A percentile compares a stretch with the other conserved stretches of the same genome.
Evolutionary conservation across 148 eudicot species (phyloP).

Genomic region (Agrostemma githago): DNA sequence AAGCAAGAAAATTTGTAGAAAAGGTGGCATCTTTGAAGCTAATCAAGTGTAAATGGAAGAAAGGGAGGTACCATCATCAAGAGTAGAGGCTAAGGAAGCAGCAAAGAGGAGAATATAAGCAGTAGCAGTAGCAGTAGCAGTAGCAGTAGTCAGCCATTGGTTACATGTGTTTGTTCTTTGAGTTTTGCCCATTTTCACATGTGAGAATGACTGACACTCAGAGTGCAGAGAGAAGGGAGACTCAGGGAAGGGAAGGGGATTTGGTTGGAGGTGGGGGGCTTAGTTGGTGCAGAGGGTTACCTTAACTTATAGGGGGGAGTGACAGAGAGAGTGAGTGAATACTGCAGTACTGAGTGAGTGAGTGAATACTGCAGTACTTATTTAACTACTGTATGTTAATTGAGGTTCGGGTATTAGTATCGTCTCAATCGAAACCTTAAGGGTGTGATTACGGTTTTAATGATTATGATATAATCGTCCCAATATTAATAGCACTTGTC

Average conservation of each 20-base stretch:
- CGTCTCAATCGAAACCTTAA: no score
- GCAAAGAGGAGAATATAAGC: conserved; percentile 6
- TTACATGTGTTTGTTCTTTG: background rate
- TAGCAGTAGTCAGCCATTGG: background rate
- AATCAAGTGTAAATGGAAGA: background rate
- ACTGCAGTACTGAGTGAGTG: background rate
- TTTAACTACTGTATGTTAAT: no score
- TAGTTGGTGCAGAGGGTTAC: background rate
- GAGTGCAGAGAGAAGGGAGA: background rate
- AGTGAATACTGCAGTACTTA: background rate
- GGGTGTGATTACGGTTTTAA: no score
- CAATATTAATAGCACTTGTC: no score
- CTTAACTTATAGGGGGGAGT: background rate
- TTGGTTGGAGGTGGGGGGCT: no score
- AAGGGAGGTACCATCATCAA: conserved; percentile 26
- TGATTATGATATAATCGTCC: no score
- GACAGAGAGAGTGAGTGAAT: background rate
- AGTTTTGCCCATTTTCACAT: background rate
- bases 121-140: background rate
- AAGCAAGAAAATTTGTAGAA: background rate
- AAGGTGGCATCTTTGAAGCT: background rate
- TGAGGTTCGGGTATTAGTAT: no score
- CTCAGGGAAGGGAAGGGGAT: no score
- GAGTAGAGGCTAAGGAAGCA: conserved; percentile 6
- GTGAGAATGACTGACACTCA: background rate